Conservation (phyloP, 1,284 basidiomycete genomes). For the Butyriboletus appendiculatus region DNA sequence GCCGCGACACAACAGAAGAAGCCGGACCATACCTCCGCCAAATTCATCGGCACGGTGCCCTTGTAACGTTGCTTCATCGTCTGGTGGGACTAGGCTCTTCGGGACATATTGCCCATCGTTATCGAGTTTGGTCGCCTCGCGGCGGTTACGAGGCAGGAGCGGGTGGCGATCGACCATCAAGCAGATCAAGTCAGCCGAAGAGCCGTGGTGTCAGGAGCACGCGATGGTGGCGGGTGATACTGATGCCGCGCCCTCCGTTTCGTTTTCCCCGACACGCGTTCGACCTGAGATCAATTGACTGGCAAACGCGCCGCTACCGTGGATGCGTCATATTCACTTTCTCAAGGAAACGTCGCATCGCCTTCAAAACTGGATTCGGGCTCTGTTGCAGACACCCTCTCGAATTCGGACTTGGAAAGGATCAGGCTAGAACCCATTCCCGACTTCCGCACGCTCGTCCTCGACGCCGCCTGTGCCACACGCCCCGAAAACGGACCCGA, state of each 20-base stretch:
- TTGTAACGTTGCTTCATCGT: constrained; percentile 60
- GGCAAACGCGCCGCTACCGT: constrained; percentile 64
- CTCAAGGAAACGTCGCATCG: constrained; percentile 27
- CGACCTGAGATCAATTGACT: constrained; percentile 76
- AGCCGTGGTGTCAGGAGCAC: constrained; percentile 64
- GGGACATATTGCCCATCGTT: constrained; percentile 73
- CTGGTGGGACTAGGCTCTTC: constrained; percentile 66
- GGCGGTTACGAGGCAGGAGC: constrained; percentile 14
- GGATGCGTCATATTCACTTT: constrained; percentile 66
- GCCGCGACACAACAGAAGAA: constrained; percentile 58
- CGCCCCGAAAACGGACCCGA: constrained; percentile 9
- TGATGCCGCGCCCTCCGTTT: background rate
- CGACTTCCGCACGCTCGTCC: constrained; percentile 52
- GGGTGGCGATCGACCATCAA: constrained; percentile 23
- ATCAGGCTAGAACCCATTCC: constrained; percentile 62
- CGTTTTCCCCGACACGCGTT: constrained; percentile 60
- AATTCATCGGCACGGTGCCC: constrained; percentile 61
- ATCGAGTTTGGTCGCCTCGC: constrained; percentile 67
- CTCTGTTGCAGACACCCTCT: background rate
- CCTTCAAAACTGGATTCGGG: background rate
- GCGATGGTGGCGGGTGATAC: constrained; percentile 66
- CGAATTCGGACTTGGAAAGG: constrained; percentile 15
- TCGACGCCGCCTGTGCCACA: constrained; percentile 36
- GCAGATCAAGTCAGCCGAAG: constrained; percentile 10
- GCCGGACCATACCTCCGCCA: constrained; percentile 68